Conservation (phyloP, 1,284 basidiomycete genomes). For the Xerocomus minutiporus region DNA sequence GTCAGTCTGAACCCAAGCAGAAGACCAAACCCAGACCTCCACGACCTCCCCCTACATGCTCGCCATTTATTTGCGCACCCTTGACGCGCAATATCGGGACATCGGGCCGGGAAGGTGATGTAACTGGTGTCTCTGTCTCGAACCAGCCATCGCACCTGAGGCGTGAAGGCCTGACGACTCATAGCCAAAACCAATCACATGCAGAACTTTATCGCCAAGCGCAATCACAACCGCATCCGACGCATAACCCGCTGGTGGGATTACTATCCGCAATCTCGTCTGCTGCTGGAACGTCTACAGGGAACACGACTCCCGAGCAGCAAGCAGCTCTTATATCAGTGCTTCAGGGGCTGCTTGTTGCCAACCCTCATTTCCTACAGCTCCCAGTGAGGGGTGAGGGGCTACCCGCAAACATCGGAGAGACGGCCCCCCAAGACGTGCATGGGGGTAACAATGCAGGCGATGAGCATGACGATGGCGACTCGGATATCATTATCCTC, state of each 20-base stretch:
- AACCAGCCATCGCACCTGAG: conserved; percentile 11
- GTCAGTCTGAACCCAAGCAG: conserved; percentile 8
- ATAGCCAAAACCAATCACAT: conserved; percentile 7
- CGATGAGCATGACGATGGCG: conserved; percentile 16
- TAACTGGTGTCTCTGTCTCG: conserved; percentile 10
- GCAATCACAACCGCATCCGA: neutral
- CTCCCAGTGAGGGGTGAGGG: conserved; percentile 2
- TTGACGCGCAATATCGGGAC: conserved; percentile 11
- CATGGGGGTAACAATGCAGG: neutral
- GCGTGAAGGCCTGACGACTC: neutral
- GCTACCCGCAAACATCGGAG: neutral
- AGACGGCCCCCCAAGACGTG: neutral
- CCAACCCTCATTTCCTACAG: conserved; percentile 22
- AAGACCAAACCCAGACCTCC: conserved; percentile 14
- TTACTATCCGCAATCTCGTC: conserved; percentile 18
- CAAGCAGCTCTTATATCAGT: conserved; percentile 20
- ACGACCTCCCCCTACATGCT: conserved; percentile 9
- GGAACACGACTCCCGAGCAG: conserved; percentile 10
- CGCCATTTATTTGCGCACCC: conserved; percentile 29
- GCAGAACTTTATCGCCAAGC: neutral
- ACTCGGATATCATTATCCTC: conserved; percentile 28
- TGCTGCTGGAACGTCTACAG: neutral
- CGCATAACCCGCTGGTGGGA: conserved; percentile 7
- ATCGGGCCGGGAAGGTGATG: neutral
- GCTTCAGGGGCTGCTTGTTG: conserved; percentile 19